These are phyloP conservation scores for Euclidium syriacum DNA, from an alignment of 345 rosid species.

Conservation along the genomic window DNA sequence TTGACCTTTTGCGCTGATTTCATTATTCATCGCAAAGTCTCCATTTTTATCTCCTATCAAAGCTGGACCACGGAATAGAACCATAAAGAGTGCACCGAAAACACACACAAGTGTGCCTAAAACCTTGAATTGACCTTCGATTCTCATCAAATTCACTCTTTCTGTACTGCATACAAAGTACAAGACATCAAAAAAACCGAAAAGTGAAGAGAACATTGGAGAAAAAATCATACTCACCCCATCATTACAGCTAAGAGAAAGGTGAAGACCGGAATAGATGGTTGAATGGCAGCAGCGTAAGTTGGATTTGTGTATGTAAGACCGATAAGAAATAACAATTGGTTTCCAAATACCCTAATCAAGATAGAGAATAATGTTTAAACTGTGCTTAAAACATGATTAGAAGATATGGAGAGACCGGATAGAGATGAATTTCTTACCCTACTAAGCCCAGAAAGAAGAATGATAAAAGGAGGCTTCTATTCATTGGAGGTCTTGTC, in stretches of 20 bases:
- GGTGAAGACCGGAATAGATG: slow-evolving; percentile 95
- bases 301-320: slow-evolving; percentile 96
- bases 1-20: slow-evolving; percentile 76
- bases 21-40: slow-evolving; percentile 45
- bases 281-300: slow-evolving; percentile 96
- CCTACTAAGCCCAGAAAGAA: slow-evolving; percentile 90
- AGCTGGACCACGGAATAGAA: slow-evolving; percentile 81
- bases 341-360: slow-evolving; percentile 93
- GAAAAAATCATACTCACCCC: slow-evolving; percentile 56
- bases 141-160: slow-evolving; percentile 66
- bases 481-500: slow-evolving; percentile 68
- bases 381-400: slow-evolving; percentile 2
- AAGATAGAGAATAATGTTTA: slow-evolving; percentile 18
- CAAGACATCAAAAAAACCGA: slow-evolving; percentile 13
- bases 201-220: not conserved
- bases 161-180: slow-evolving; percentile 83
- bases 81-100: slow-evolving; percentile 83
- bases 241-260: slow-evolving; percentile 80
- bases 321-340: slow-evolving; percentile 90
- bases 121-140: slow-evolving; percentile 90
- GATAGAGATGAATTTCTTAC: slow-evolving; percentile 37
- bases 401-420: not conserved
- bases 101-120: slow-evolving; percentile 82
- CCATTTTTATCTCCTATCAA: slow-evolving; percentile 54
- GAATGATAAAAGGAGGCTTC: slow-evolving; percentile 58